Conservation (phyloP, 2,329 filamentous ascomycete species). For the Apiospora pterosperma region DNA sequence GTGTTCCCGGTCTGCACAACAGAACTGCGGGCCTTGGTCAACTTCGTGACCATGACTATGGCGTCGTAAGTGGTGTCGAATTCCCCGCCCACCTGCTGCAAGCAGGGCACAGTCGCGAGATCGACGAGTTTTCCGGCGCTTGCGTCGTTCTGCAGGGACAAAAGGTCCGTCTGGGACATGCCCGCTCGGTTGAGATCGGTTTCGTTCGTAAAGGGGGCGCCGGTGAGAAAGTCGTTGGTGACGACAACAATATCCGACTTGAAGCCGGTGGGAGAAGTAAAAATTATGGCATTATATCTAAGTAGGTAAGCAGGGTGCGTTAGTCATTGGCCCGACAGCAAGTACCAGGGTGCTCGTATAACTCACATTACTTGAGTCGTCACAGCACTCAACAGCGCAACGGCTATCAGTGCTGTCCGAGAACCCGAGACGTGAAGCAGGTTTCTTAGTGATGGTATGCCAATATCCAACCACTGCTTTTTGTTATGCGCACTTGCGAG, state of each 20-base stretch:
- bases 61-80: conserved; percentile 30
- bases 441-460: conserved; percentile 50
- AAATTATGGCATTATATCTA: conserved; percentile 53
- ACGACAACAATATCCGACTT: conserved; percentile 32
- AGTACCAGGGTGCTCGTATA: not conserved
- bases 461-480: conserved; percentile 50
- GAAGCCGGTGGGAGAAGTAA: conserved; percentile 34
- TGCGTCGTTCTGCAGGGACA: conserved; percentile 32
- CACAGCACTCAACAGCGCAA: conserved; percentile 40
- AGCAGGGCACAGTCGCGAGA: conserved; percentile 28
- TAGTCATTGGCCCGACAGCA: not conserved
- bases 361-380: conserved; percentile 48
- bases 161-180: conserved; percentile 31
- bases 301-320: too few relatives aligned
- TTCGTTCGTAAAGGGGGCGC: conserved; percentile 34
- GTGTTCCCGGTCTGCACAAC: conserved; percentile 30
- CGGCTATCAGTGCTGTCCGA: conserved; percentile 34
- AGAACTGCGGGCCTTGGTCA: conserved; percentile 21
- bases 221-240: conserved; percentile 30
- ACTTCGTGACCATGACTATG: conserved; percentile 31
- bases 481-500: conserved; percentile 42
- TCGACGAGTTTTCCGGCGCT: conserved; percentile 24
- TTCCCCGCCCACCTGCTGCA: conserved; percentile 26
- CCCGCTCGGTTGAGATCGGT: conserved; percentile 30
- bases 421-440: conserved; percentile 38